These are phyloP conservation scores for Talaromyces sp. DNA, from an alignment of 2,329 filamentous ascomycete species.

Conservation along the genomic window DNA sequence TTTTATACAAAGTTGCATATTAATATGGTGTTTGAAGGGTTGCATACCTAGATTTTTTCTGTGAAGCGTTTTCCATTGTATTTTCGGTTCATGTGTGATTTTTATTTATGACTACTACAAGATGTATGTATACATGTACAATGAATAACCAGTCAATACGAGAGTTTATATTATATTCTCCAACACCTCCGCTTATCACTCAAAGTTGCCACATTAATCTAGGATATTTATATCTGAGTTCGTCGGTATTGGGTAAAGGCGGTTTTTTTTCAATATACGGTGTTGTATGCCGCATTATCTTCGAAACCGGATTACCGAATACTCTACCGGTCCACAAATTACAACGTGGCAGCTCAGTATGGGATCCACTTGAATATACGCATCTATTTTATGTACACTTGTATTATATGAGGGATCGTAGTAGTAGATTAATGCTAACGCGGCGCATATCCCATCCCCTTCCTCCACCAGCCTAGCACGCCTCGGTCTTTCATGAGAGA, in stretches of 20 bases:
- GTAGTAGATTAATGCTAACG: background rate
- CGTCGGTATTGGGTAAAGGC: background rate
- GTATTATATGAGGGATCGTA: background rate
- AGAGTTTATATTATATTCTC: background rate
- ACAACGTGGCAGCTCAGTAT: background rate
- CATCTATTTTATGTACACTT: background rate
- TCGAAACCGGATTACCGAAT: background rate
- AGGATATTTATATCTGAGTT: too few relatives aligned
- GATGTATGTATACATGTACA: background rate
- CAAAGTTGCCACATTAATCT: too few relatives aligned
- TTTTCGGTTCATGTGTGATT: background rate
- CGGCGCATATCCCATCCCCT: slow-evolving; percentile 53
- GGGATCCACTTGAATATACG: background rate
- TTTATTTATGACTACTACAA: background rate
- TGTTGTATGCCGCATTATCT: background rate
- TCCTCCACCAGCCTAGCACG: slow-evolving; percentile 61
- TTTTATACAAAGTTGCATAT: background rate
- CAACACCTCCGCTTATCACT: too few relatives aligned
- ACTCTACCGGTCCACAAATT: background rate
- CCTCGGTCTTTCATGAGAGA: slow-evolving; percentile 56
- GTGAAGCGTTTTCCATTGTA: background rate
- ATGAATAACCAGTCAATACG: background rate
- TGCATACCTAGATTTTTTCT: background rate
- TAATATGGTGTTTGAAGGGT: background rate
- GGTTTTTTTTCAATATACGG: background rate